Percentiles rank a stretch among this genome's conserved stretches.
Evolutionary conservation across 140 eudicot genomes (phyloP).

Genomic region (Eryngium alpinum): DNA sequence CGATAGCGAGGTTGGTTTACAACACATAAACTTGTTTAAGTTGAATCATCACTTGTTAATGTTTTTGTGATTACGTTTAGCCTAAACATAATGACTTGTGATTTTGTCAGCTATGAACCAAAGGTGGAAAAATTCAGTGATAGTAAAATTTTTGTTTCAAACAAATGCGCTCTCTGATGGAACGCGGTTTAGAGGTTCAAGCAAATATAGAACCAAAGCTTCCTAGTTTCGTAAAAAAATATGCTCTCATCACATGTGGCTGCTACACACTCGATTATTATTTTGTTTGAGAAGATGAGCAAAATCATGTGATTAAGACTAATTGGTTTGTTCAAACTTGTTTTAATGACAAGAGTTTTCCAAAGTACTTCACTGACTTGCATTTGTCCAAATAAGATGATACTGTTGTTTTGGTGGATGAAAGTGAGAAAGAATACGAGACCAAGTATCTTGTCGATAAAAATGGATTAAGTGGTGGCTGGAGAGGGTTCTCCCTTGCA

Average conservation of each 20-base stretch:
- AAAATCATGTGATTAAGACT: background rate
- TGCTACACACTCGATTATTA: constrained; percentile 29
- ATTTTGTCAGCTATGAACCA: constrained; percentile 22
- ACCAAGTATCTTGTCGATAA: constrained; percentile 49
- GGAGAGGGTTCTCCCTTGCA: constrained; percentile 73
- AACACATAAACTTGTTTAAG: background rate
- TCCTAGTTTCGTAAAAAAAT: constrained; percentile 55
- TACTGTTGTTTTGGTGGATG: constrained; percentile 52
- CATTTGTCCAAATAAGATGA: constrained; percentile 55
- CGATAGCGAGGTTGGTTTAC: constrained; percentile 29
- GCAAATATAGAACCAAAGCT: background rate
- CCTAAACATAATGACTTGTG: constrained; percentile 1
- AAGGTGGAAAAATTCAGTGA: constrained; percentile 14
- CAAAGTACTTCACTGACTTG: constrained; percentile 35
- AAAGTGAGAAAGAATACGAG: constrained; percentile 30
- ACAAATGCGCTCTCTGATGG: background rate
- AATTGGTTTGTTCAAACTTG: background rate
- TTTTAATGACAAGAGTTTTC: constrained; percentile 42
- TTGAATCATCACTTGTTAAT: background rate
- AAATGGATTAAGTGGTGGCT: constrained; percentile 65
- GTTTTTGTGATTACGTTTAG: background rate
- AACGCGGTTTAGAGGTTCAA: background rate
- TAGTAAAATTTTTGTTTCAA: background rate
- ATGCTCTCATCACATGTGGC: constrained; percentile 85
- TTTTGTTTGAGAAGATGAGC: background rate